Conservation (phyloP, 345 rosid genomes). For the Cardamine chenopodiifolia region DNA sequence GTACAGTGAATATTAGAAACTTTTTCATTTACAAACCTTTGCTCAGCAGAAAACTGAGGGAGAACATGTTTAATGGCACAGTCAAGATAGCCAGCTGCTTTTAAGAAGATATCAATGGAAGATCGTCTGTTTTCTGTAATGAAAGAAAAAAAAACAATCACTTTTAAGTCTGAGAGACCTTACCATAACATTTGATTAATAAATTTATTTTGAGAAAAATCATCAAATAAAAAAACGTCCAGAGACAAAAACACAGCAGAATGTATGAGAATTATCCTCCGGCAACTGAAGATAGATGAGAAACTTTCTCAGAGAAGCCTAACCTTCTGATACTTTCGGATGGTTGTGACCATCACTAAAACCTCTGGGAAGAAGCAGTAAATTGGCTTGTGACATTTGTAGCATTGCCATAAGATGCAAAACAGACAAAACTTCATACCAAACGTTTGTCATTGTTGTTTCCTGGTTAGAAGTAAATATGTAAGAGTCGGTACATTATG, state of each 20-base stretch:
- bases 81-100: conserved; percentile 96
- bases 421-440: conserved; percentile 97
- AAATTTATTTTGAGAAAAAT: not conserved
- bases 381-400: conserved; percentile 81
- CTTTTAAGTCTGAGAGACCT: conserved; percentile 9
- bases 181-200: conserved; percentile 1
- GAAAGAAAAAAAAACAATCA: conserved; percentile 7
- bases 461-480: conserved; percentile 61
- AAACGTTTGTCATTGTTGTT: conserved; percentile 79
- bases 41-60: conserved; percentile 75
- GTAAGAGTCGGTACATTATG: conserved; percentile 14
- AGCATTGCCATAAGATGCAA: conserved; percentile 98
- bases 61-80: conserved; percentile 90
- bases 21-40: conserved; percentile 57
- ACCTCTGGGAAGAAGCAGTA: conserved; percentile 89
- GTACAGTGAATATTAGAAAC: conserved; percentile 10
- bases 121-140: conserved; percentile 80
- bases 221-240: not conserved
- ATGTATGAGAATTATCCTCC: conserved; percentile 3
- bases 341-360: conserved; percentile 71
- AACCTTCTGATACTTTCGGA: conserved; percentile 94
- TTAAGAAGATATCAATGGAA: conserved; percentile 85
- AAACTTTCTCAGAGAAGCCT: conserved; percentile 27
- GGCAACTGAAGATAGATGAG: conserved; percentile 18
- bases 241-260: not conserved